Conservation (phyloP, 805 yeast species). For the Brettanomyces custersianus region DNA sequence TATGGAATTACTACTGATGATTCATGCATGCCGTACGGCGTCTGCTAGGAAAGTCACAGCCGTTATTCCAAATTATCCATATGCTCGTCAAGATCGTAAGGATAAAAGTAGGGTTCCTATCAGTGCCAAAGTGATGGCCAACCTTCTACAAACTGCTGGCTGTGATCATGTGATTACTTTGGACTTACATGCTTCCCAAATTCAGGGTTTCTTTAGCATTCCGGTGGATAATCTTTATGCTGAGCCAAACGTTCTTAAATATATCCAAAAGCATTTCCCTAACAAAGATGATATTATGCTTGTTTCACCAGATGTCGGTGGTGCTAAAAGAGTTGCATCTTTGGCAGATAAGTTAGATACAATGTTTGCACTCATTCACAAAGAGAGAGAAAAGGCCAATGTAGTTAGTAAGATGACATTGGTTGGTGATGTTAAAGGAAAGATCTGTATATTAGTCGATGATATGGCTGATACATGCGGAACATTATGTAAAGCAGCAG, state of each 20-base stretch:
- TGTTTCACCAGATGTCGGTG: constrained; percentile 85
- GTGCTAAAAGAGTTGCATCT: constrained; percentile 84
- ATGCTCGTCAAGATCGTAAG: constrained; percentile 84
- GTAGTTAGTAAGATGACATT: constrained; percentile 79
- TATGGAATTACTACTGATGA: constrained; percentile 66
- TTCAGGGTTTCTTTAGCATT: constrained; percentile 76
- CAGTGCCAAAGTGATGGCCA: constrained; percentile 79
- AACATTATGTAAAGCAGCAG: constrained; percentile 76
- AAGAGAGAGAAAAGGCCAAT: constrained; percentile 76
- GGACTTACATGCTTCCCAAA: constrained; percentile 86
- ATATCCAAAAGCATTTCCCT: constrained; percentile 50
- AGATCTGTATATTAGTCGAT: constrained; percentile 70
- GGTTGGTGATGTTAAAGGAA: constrained; percentile 75
- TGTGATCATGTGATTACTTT: constrained; percentile 81
- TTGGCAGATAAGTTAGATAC: constrained; percentile 72
- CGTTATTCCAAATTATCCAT: constrained; percentile 75
- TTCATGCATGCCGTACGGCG: constrained; percentile 76
- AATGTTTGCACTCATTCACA: constrained; percentile 77
- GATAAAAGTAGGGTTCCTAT: constrained; percentile 82
- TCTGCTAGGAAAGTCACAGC: constrained; percentile 79
- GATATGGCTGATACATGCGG: constrained; percentile 93
- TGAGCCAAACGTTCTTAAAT: constrained; percentile 72
- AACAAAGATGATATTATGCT: constrained; percentile 57
- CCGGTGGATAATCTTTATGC: constrained; percentile 83
- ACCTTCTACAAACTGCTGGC: constrained; percentile 74